Evolutionary conservation across 108 stramenopile species (phyloP).

Genomic region (Aurantiochytrium sp.): DNA sequence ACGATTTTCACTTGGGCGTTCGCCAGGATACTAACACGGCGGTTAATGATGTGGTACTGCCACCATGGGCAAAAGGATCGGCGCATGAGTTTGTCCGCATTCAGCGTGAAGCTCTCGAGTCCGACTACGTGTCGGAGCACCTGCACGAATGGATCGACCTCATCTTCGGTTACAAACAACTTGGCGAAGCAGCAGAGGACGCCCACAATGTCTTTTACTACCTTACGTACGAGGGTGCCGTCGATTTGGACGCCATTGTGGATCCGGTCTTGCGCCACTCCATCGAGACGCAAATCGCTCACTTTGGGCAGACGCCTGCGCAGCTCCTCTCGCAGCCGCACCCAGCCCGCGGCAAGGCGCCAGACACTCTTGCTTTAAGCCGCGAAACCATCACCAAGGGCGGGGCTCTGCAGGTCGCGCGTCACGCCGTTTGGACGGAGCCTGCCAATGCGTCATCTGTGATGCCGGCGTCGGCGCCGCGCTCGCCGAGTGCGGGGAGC

Average conservation of each 20-base stretch:
- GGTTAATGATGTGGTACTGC: slow-evolving; percentile 79
- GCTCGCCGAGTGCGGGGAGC: not conserved
- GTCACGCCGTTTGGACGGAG: not conserved
- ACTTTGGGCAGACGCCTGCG: slow-evolving; percentile 93
- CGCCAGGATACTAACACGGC: slow-evolving; percentile 57
- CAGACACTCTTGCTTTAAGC: not conserved
- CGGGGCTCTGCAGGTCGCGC: not conserved
- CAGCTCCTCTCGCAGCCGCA: slow-evolving; percentile 63
- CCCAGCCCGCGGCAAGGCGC: slow-evolving; percentile 25
- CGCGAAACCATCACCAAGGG: not conserved
- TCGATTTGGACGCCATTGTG: slow-evolving; percentile 81
- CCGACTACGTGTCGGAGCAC: slow-evolving; percentile 75
- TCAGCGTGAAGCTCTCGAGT: slow-evolving; percentile 81
- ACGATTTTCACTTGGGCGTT: slow-evolving; percentile 72
- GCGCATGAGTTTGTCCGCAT: slow-evolving; percentile 81
- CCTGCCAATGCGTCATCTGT: not conserved
- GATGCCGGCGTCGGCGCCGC: not conserved
- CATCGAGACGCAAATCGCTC: slow-evolving; percentile 81
- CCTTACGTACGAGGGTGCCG: slow-evolving; percentile 91
- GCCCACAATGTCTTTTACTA: slow-evolving; percentile 89
- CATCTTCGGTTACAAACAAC: slow-evolving; percentile 89
- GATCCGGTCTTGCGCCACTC: slow-evolving; percentile 73
- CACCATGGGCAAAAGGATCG: slow-evolving; percentile 88
- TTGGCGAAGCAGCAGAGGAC: slow-evolving; percentile 65
- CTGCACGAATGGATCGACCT: slow-evolving; percentile 91